Base-by-base conservation (phyloP, 2,329 filamentous ascomycete species). In the Hypoxylon sp. region DNA sequence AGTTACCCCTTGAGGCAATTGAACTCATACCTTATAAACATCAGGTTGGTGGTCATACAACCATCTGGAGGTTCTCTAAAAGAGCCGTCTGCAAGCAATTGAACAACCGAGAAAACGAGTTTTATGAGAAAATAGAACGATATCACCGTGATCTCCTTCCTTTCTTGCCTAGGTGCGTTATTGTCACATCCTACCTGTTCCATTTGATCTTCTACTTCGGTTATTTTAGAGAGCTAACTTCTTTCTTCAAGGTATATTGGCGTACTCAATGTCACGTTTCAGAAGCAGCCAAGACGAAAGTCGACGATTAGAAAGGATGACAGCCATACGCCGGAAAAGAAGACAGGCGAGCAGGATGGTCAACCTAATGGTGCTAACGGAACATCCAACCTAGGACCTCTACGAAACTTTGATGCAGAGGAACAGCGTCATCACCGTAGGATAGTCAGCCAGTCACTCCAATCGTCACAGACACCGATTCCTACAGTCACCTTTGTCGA, bases 91-190 rank as follows among this genome's bases (percentile, higher is more conserved):
- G 96, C 85, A 99, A 99, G 81, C 94, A 98, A 81, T 87, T 99
- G 76, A 99, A 97, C 80, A 99, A 97, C 79, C 89, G 95, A 76
- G 96, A 99, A 79, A 99, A 99, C 80, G 93, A 97, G 81, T 99
- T 99, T 78, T 99, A 99, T 80, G 96, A 99, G 81, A 96, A 91
- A 60, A 93, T 98, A 75, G 96, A 99, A 83, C 90, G 89, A 75
- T 89, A 93, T 73, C 95, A 99, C 80, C 93, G 94, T 71, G 92
- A 97, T 77, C 86, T 99, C 75, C 83, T 99, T 66, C 89, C 92
- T 46, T 99, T 98, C 78, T 85, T 99, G 71, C 96, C 96, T 71
- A 93, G 94, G 90, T 92, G 83, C 79, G 65, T 77, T 70, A 58
- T 56, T 62, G 29, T 51, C 39, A 47, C 48, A 24, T 66, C 54